Base-by-base conservation (phyloP, 352 stramenopile species). In the Pythium monospermum region DNA sequence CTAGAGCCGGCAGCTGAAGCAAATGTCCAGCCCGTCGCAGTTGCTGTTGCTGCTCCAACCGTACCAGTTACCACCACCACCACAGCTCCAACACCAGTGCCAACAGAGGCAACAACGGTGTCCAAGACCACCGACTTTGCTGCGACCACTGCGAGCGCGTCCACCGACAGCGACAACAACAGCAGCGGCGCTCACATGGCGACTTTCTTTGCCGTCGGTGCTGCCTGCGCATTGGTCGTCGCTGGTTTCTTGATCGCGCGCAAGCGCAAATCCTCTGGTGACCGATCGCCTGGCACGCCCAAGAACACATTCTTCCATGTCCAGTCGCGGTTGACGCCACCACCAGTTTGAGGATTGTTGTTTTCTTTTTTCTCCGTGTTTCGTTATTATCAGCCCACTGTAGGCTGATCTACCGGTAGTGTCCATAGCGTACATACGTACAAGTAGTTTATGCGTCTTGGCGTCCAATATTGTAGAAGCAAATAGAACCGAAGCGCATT, bases 261-360 rank as follows among this genome's bases (percentile, higher is more conserved):
- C 33, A 59, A 58, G 41, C 51, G 52, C 40, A 69, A 66, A 45
- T 33, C 35, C 13, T 49, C 49, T 30, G 31, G 33, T 6, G 45
- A 47, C 28, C 59, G 59, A 52, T 71, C 65, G 0, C 61, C 66
- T 1, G 61, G 61, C 44, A 74, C 61, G 21, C 61, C 61, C n/a
- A 47, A 60, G 46, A 61, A 70, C 26, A 63, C 61, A 22, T 74
- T 71, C 51, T 74, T 71, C 42, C 66, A 69, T 41, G 66, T 68
- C 31, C 57, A 74, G 49, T 55, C 30, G n/a, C 53, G 53, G 3
- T 51, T 74, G 22, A 74, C 66, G 26, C 66, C 66, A 19, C 66
- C 66, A 22, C n/a, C 37, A 22, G 59, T 64, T 8, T 61, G 46
- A 63, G 19, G 22, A n/a, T n/a, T n/a, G n/a, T n/a, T n/a, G n/a